Evolutionary conservation across 1,284 basidiomycete species (phyloP).

Genomic region (Volvariella volvacea): DNA sequence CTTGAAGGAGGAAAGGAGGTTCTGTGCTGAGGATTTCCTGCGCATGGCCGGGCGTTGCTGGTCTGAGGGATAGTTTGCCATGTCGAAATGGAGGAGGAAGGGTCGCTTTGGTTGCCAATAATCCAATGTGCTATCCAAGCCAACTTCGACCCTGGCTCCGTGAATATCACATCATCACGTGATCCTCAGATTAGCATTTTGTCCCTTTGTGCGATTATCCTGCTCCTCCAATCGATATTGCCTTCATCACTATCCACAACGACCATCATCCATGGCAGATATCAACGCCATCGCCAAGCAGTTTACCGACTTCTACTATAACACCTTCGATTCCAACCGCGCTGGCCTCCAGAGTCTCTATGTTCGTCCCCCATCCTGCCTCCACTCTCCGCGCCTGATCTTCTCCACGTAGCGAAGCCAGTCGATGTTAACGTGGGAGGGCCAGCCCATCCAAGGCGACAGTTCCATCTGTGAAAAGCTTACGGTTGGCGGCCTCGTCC

Average conservation of each 20-base stretch:
- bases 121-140: not conserved
- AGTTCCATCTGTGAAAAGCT: constrained; percentile 75
- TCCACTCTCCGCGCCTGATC: constrained; percentile 21
- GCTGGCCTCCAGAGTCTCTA: constrained; percentile 56
- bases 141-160: not conserved
- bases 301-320: constrained; percentile 75
- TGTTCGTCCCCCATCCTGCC: constrained; percentile 43
- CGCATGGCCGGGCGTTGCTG: constrained; percentile 59
- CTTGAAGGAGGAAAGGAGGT: constrained; percentile 75
- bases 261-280: constrained; percentile 71
- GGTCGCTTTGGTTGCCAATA: too few relatives aligned
- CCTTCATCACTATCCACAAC: constrained; percentile 13
- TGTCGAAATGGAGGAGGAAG: constrained; percentile 14
- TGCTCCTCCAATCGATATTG: constrained; percentile 14
- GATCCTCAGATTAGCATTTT: not conserved
- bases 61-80: constrained; percentile 30
- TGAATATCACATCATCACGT: not conserved
- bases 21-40: constrained; percentile 79
- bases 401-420: constrained; percentile 51
- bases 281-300: constrained; percentile 57
- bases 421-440: constrained; percentile 93
- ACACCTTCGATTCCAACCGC: constrained; percentile 63
- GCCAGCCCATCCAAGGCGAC: constrained; percentile 54
- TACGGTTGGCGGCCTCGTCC: constrained; percentile 44
- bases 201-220: not conserved